A percentile compares a stretch with the other conserved stretches of the same genome.
phyloP scores from a whole-genome alignment of 192 early-diverging fungal genomes.

The Coemansia sp. region DNA sequence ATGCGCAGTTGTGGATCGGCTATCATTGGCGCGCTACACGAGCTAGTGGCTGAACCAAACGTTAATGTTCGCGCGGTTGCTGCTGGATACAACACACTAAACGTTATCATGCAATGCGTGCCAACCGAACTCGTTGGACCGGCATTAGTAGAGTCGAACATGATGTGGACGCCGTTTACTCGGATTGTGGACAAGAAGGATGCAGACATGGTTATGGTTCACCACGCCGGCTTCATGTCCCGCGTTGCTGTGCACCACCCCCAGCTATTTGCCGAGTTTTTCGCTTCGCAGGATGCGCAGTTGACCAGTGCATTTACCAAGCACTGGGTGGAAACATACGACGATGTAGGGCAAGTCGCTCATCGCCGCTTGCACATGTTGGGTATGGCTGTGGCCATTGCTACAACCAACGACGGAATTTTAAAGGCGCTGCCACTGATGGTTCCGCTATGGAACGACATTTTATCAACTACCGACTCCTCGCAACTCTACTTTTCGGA shows the following conservation, averaged over 20 bases:
- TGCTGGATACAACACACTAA: conserved; percentile 32
- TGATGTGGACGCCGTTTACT: conserved; percentile 42
- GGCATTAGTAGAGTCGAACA: conserved; percentile 11
- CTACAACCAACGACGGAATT: conserved; percentile 31
- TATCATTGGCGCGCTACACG: conserved; percentile 25
- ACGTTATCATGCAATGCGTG: conserved; percentile 32
- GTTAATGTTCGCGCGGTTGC: conserved; percentile 26
- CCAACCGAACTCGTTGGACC: not conserved
- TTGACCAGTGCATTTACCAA: conserved; percentile 16
- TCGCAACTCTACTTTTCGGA: conserved; percentile 30
- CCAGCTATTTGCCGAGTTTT: conserved; percentile 31
- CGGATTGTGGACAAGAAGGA: conserved; percentile 35
- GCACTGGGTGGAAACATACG: conserved; percentile 34
- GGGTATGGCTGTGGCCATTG: conserved; percentile 26
- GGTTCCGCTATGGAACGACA: conserved; percentile 49
- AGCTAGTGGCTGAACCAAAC: conserved; percentile 23
- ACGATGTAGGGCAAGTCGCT: conserved; percentile 29
- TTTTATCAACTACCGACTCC: conserved; percentile 36
- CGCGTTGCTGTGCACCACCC: conserved; percentile 37
- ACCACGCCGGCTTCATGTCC: conserved; percentile 36
- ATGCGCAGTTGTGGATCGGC: conserved; percentile 12
- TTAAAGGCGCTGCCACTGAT: conserved; percentile 24
- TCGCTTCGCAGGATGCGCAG: conserved; percentile 20
- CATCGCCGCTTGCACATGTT: conserved; percentile 34
- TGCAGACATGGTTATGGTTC: conserved; percentile 13